phyloP scores from a whole-genome alignment of 306 rosid species.

The Pyrus pyrifolia region DNA sequence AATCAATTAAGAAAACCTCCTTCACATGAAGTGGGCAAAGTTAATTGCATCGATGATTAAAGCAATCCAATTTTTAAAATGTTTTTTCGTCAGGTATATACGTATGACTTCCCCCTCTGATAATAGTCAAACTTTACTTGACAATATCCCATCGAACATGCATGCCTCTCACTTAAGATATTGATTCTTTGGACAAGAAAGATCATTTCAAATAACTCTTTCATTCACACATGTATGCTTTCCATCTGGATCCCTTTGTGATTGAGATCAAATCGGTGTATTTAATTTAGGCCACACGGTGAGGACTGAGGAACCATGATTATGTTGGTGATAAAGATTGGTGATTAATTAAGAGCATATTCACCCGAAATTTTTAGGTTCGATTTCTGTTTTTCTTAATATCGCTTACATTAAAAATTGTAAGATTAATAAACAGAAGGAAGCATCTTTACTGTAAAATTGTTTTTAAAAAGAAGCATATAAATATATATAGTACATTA shows the following conservation, averaged over 20 bases:
- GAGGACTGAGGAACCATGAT: conserved; percentile 18
- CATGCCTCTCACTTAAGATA: conserved; percentile 6
- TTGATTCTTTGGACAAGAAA: conserved; percentile 1
- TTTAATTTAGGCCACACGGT: conserved; percentile 23
- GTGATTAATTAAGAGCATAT: conserved; percentile 6
- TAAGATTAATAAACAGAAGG: too few species aligned
- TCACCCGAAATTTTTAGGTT: too few species aligned
- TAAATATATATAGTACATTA: background rate
- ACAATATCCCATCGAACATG: conserved; percentile 2
- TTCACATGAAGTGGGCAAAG: conserved; percentile 20
- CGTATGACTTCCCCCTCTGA: background rate
- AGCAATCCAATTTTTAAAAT: conserved; percentile 8
- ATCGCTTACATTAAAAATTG: too few species aligned
- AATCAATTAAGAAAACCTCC: background rate
- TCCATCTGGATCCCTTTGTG: conserved; percentile 20
- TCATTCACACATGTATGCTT: conserved; percentile 21
- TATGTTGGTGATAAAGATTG: conserved; percentile 28
- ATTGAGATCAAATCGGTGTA: conserved; percentile 12
- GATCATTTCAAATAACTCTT: conserved; percentile 1
- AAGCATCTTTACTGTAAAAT: too few species aligned
- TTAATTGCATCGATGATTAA: conserved; percentile 27
- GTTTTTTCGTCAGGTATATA: background rate
- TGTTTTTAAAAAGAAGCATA: too few species aligned
- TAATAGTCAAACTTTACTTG: conserved; percentile 2
- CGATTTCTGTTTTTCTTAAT: too few species aligned